These are phyloP conservation scores for Claviceps cyperi DNA, from an alignment of 2,329 filamentous ascomycete genomes.

Conservation along the genomic window DNA sequence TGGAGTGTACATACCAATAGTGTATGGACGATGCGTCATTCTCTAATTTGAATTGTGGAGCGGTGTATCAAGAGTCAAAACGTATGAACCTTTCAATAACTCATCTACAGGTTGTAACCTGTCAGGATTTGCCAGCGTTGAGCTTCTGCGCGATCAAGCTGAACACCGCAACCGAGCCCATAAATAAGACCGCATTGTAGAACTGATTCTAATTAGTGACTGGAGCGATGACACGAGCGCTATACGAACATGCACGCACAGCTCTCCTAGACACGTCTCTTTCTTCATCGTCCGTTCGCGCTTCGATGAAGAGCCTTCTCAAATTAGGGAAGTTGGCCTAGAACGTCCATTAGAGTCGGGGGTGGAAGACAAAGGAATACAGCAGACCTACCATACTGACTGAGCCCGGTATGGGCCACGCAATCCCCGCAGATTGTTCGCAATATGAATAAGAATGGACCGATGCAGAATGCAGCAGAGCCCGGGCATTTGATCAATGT, in stretches of 20 bases:
- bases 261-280: conserved; percentile 87
- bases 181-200: conserved; percentile 93
- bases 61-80: neutral
- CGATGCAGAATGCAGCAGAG: no score
- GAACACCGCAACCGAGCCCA: conserved; percentile 90
- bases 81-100: neutral
- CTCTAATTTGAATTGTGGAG: neutral
- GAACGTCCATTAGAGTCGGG: neutral
- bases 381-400: conserved; percentile 2
- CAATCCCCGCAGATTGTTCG: no score
- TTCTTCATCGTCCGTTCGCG: conserved; percentile 83
- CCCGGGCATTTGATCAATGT: no score
- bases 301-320: conserved; percentile 90
- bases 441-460: no score
- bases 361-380: neutral
- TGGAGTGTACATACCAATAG: neutral
- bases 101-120: neutral
- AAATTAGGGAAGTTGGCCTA: conserved; percentile 80
- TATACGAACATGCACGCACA: conserved; percentile 37
- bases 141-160: conserved; percentile 85
- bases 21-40: neutral
- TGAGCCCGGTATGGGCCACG: neutral
- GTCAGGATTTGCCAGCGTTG: conserved; percentile 32
- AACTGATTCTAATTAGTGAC: conserved; percentile 43
- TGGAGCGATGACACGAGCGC: neutral